Evolutionary conservation across 345 rosid species (phyloP).

Genomic region (Linum trigynum): DNA sequence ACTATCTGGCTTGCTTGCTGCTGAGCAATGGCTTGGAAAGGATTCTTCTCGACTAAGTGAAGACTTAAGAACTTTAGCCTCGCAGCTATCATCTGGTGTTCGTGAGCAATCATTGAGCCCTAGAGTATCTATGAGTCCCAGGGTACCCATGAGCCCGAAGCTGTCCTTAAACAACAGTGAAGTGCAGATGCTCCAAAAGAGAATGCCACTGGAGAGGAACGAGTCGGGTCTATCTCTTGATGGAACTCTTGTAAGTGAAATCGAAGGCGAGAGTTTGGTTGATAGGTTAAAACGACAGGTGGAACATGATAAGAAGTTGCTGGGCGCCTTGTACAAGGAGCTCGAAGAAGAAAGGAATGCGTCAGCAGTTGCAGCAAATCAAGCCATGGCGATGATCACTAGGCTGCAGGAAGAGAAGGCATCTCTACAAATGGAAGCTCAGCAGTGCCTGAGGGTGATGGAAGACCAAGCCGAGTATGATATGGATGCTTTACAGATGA

Average conservation of each 20-base stretch:
- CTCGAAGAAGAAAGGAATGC: slow-evolving; percentile 95
- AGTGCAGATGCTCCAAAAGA: slow-evolving; percentile 51
- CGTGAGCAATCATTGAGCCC: slow-evolving; percentile 66
- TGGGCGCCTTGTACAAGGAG: slow-evolving; percentile 57
- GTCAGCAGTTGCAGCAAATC: slow-evolving; percentile 75
- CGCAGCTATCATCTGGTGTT: slow-evolving; percentile 55
- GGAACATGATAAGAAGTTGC: slow-evolving; percentile 61
- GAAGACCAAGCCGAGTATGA: slow-evolving; percentile 88
- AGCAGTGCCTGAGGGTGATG: slow-evolving; percentile 81
- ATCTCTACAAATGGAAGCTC: slow-evolving; percentile 79
- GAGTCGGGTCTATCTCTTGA: slow-evolving; percentile 80
- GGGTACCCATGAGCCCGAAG: slow-evolving; percentile 14
- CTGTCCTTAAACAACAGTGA: slow-evolving; percentile 36
- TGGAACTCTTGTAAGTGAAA: slow-evolving; percentile 66
- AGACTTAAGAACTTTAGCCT: slow-evolving; percentile 56
- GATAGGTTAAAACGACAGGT: slow-evolving; percentile 79
- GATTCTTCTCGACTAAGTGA: slow-evolving; percentile 67
- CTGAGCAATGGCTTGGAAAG: slow-evolving; percentile 57
- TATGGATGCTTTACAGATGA: slow-evolving; percentile 76
- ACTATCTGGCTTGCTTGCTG: slow-evolving; percentile 35
- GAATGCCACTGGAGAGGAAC: slow-evolving; percentile 70
- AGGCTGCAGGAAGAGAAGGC: slow-evolving; percentile 96
- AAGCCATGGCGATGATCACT: slow-evolving; percentile 98
- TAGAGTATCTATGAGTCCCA: slow-evolving; percentile 29
- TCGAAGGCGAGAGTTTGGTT: slow-evolving; percentile 69